Percentiles rank a stretch among this genome's conserved stretches.
Conservation (phyloP, 1,284 basidiomycete species). For the Tilletia walkeri region DNA sequence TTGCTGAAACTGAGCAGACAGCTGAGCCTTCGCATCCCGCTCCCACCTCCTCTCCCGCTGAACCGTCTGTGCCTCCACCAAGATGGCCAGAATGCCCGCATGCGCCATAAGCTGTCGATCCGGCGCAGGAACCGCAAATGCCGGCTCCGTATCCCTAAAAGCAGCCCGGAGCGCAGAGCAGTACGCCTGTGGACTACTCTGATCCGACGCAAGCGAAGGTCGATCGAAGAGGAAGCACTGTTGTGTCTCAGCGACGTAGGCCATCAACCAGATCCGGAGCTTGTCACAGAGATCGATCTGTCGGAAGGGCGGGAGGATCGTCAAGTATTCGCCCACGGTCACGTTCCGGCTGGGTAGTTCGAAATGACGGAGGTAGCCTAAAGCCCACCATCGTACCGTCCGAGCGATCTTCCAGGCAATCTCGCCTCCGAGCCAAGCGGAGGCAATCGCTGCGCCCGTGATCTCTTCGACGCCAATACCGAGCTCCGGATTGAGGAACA, state of each 20-base stretch:
- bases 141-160: slow-evolving; percentile 13
- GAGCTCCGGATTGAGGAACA: slow-evolving; percentile 43
- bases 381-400: slow-evolving; percentile 41
- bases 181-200: slow-evolving; percentile 32
- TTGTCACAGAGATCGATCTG: slow-evolving; percentile 44
- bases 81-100: slow-evolving; percentile 40
- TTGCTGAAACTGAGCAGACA: not conserved
- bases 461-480: slow-evolving; percentile 52
- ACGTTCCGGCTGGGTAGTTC: slow-evolving; percentile 26
- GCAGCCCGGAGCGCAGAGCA: slow-evolving; percentile 37
- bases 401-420: slow-evolving; percentile 32
- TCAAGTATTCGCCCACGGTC: slow-evolving; percentile 43
- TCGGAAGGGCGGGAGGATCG: slow-evolving; percentile 44
- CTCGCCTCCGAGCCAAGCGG: slow-evolving; percentile 41
- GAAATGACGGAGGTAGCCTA: slow-evolving; percentile 43
- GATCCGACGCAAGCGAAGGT: slow-evolving; percentile 33
- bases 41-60: slow-evolving; percentile 27
- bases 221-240: slow-evolving; percentile 42
- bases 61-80: slow-evolving; percentile 34
- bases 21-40: slow-evolving; percentile 10
- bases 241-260: slow-evolving; percentile 43
- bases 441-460: slow-evolving; percentile 40
- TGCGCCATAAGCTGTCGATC: slow-evolving; percentile 44
- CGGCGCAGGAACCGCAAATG: slow-evolving; percentile 21
- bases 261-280: slow-evolving; percentile 46